Evolutionary conservation across 1,139 yeast genomes (phyloP).

Genomic region (Geotrichum australiense): DNA sequence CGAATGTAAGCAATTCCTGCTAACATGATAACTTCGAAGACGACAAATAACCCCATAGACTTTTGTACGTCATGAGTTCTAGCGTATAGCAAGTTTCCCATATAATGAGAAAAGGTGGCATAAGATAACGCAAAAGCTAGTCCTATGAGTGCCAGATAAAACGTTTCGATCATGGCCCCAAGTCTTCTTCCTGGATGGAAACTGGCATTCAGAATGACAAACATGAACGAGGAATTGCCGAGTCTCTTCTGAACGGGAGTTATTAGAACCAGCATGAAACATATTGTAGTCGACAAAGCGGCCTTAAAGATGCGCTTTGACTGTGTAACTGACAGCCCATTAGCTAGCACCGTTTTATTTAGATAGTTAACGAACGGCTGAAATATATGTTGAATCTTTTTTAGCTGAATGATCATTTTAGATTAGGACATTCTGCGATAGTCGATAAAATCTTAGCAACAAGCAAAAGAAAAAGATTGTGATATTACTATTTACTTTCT

Average conservation of each 20-base stretch:
- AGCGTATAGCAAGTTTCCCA: constrained; percentile 35
- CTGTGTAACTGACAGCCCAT: constrained; percentile 17
- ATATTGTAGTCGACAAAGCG: constrained; percentile 37
- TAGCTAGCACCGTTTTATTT: constrained; percentile 13
- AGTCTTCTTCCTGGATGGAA: constrained; percentile 45
- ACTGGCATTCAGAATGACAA: constrained; percentile 41
- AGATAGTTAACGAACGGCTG: too few relatives aligned
- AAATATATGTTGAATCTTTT: too few relatives aligned
- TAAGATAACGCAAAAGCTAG: constrained; percentile 40
- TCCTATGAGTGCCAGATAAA: constrained; percentile 38
- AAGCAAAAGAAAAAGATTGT: too few relatives aligned
- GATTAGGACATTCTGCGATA: too few relatives aligned
- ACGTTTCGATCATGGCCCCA: constrained; percentile 42
- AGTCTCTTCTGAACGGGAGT: constrained; percentile 33
- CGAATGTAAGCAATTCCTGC: constrained; percentile 45
- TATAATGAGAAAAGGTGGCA: constrained; percentile 38
- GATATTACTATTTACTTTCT: too few relatives aligned
- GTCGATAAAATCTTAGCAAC: too few relatives aligned
- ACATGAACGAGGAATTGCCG: constrained; percentile 41
- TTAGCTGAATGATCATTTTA: too few relatives aligned
- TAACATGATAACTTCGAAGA: constrained; percentile 42
- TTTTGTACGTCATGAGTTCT: constrained; percentile 25
- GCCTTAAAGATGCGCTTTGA: constrained; percentile 35
- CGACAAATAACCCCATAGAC: constrained; percentile 40
- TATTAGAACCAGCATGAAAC: constrained; percentile 37